phyloP scores from a whole-genome alignment of 176 grass and related monocot genomes.

The Raddia distichophylla region DNA sequence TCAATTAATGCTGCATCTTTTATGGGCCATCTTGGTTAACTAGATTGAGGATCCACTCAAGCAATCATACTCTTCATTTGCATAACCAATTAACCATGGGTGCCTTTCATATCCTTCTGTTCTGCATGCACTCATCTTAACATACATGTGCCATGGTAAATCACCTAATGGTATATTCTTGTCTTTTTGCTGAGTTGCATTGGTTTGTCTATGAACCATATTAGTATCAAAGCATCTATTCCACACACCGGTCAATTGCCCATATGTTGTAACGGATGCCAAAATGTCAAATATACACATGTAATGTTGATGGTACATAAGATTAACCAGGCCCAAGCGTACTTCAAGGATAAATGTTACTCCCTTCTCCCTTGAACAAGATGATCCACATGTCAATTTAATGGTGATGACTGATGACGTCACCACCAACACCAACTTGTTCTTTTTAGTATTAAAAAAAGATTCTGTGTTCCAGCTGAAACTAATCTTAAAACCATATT shows the following conservation, averaged over 20 bases:
- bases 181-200: slow-evolving; percentile 3
- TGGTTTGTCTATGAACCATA: background rate
- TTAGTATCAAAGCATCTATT: slow-evolving; percentile 1
- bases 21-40: slow-evolving; percentile 6
- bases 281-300: no score
- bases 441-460: no score
- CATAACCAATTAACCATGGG: slow-evolving; percentile 23
- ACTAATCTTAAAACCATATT: slow-evolving; percentile 11
- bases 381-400: no score
- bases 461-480: slow-evolving; percentile 8
- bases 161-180: slow-evolving; percentile 5
- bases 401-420: no score
- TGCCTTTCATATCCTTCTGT: slow-evolving; percentile 26
- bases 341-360: no score
- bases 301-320: no score
- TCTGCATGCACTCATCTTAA: slow-evolving; percentile 19
- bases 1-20: slow-evolving; percentile 15
- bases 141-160: slow-evolving; percentile 16
- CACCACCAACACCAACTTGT: no score
- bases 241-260: background rate
- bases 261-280: no score
- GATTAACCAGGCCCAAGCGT: no score
- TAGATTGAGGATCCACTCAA: slow-evolving; percentile 14
- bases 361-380: no score
- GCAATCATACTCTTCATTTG: slow-evolving; percentile 15